Evolutionary conservation across 108 stramenopile genomes (phyloP), one percentile per base, ranked within the genome.

Genomic region (Mediolabrus comicus): DNA sequence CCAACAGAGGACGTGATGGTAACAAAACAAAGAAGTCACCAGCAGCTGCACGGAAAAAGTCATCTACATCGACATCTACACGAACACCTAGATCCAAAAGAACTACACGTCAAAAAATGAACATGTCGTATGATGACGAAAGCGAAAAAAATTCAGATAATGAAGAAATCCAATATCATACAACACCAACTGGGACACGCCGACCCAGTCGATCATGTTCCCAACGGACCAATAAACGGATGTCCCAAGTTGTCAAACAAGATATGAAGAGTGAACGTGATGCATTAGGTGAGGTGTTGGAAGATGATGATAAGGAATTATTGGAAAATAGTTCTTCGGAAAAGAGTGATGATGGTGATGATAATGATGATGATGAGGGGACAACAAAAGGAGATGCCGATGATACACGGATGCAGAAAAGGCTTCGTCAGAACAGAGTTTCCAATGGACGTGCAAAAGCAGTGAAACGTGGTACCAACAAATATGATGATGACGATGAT

Each of bases 181-280:
- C 36, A 33, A 52, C 34, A 6, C 53, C 29, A 11, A 36, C 8
- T 28, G 65, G 28, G 14, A 46, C 28, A n/a, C 59, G 54, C 32
- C 67, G 75, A 19, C 75, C 75, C 11, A 52, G 49, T 10, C 75
- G 75, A 12, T 24, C 24, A n/a, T 76, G 75, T 34, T 31, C 62
- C 3, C 38, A 41, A 13, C 36, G 19, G 11, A 78, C 77, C 11
- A 38, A 71, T 22, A 4, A 38, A 19, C 56, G 49, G 28, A 78
- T 78, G 77, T 41, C 41, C n/a, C 26, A 49, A 34, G 55, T 69
- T 5, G 69, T 78, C 0, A 19, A 55, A 26, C 56, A 56, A 14
- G 77, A 78, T 22, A 70, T 65, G 62, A 59, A 59, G 46, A 59
- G 62, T 14, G 77, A 69, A 51, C 65, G 43, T 51, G 77, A 78